These are phyloP conservation scores for Solanum ossicruentum DNA, from an alignment of 257 asterid species.

Conservation along the genomic window DNA sequence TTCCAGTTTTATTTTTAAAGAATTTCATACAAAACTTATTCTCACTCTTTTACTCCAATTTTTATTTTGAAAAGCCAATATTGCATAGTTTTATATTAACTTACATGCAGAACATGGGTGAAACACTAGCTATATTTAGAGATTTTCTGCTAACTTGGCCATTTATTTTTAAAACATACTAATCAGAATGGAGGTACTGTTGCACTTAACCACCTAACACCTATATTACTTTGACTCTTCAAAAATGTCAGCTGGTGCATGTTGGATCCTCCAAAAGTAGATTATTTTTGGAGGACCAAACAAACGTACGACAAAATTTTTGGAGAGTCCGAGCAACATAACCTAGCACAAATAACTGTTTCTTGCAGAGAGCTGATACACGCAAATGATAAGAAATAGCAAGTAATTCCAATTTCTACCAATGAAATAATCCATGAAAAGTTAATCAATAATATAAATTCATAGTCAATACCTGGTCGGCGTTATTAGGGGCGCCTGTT, in stretches of 20 bases:
- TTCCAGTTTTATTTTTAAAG: not conserved
- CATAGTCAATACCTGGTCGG: conserved; percentile 47
- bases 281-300: not conserved
- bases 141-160: not conserved
- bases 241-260: not conserved
- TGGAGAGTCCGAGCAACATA: not conserved
- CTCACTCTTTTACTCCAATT: not conserved
- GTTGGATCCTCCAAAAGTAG: not conserved
- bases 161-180: not conserved
- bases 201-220: not conserved
- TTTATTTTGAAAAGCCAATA: not conserved
- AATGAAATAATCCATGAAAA: not conserved
- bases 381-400: not conserved
- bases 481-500: conserved; percentile 22
- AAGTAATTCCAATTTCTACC: not conserved
- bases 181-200: not conserved
- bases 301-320: not conserved
- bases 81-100: not conserved
- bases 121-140: not conserved
- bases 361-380: not conserved
- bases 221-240: not conserved
- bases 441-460: not conserved
- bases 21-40: not conserved
- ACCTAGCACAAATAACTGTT: not conserved
- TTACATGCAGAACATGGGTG: not conserved